phyloP scores from a whole-genome alignment of 306 rosid species.

The Phaseolus lunatus region DNA sequence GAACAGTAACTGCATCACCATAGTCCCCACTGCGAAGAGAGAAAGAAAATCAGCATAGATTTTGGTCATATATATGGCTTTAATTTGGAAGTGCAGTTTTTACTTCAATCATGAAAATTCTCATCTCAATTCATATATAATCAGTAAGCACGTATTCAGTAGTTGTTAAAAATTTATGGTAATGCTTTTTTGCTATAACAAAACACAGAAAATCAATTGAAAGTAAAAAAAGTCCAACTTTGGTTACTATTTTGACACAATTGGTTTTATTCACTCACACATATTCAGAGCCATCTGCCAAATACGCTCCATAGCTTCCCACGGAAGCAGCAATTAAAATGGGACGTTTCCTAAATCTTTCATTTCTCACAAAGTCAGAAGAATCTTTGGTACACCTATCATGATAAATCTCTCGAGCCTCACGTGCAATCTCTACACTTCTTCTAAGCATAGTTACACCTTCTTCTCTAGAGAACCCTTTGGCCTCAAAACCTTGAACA shows the following conservation, averaged over 20 bases:
- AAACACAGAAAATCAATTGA: not conserved
- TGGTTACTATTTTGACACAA: not conserved
- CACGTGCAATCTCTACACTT: slow-evolving; percentile 81
- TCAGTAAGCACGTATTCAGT: not conserved
- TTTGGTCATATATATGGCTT: not conserved
- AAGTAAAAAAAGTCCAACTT: not conserved
- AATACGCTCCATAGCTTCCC: slow-evolving; percentile 93
- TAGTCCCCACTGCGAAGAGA: slow-evolving; percentile 69
- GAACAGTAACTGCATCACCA: slow-evolving; percentile 67
- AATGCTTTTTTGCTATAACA: too few relatives aligned
- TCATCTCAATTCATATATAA: not conserved
- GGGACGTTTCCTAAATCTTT: slow-evolving; percentile 52
- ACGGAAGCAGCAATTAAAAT: slow-evolving; percentile 87
- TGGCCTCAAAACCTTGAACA: slow-evolving; percentile 87
- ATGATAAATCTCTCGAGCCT: slow-evolving; percentile 75
- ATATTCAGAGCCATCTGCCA: slow-evolving; percentile 81
- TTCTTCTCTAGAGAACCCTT: slow-evolving; percentile 77
- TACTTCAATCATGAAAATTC: not conserved
- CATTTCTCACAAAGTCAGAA: slow-evolving; percentile 55
- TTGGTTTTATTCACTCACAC: slow-evolving; percentile 43
- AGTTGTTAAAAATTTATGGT: not conserved
- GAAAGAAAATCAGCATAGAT: slow-evolving; percentile 17
- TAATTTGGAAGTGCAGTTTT: not conserved
- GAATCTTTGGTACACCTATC: slow-evolving; percentile 66
- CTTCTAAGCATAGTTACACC: slow-evolving; percentile 66